A percentile compares a stretch with the other conserved stretches of the same genome.
Evolutionary conservation across 345 rosid species (phyloP).

Genomic region (Camelina hispida): DNA sequence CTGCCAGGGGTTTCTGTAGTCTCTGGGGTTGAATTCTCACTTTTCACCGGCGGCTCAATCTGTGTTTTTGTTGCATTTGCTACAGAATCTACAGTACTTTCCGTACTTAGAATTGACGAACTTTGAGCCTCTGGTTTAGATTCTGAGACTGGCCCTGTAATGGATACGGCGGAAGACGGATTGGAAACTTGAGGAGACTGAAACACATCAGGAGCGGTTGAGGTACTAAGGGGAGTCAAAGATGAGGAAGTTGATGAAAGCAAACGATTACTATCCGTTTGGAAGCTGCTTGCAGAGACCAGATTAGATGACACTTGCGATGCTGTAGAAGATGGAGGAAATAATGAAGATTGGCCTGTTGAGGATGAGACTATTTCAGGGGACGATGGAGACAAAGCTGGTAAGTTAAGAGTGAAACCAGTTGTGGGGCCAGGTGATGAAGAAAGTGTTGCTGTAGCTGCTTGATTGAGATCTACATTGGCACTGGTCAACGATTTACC

Average conservation of each 20-base stretch:
- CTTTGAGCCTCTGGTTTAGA: constrained; percentile 50
- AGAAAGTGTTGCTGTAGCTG: constrained; percentile 37
- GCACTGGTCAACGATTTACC: constrained; percentile 48
- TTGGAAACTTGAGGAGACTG: constrained; percentile 47
- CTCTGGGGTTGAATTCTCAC: constrained; percentile 51
- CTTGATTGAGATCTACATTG: constrained; percentile 48
- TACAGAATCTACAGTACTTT: constrained; percentile 42
- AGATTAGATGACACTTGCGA: constrained; percentile 46
- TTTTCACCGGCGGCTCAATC: constrained; percentile 40
- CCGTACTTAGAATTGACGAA: constrained; percentile 35
- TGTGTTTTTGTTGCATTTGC: constrained; percentile 43
- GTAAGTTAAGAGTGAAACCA: constrained; percentile 38
- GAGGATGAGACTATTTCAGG: constrained; percentile 44
- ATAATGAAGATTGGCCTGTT: constrained; percentile 40
- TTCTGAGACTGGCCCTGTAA: constrained; percentile 43
- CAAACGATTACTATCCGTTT: constrained; percentile 43
- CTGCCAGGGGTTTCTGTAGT: constrained; percentile 47
- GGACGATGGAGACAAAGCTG: constrained; percentile 53
- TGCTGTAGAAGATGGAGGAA: constrained; percentile 45
- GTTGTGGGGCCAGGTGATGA: constrained; percentile 41
- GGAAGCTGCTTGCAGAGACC: constrained; percentile 42
- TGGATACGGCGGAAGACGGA: constrained; percentile 37
- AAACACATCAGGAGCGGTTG: constrained; percentile 45
- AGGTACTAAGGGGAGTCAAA: constrained; percentile 34
- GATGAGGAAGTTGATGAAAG: constrained; percentile 46